Evolutionary conservation across 805 yeast species (phyloP).

Genomic region (Candida insectalens): DNA sequence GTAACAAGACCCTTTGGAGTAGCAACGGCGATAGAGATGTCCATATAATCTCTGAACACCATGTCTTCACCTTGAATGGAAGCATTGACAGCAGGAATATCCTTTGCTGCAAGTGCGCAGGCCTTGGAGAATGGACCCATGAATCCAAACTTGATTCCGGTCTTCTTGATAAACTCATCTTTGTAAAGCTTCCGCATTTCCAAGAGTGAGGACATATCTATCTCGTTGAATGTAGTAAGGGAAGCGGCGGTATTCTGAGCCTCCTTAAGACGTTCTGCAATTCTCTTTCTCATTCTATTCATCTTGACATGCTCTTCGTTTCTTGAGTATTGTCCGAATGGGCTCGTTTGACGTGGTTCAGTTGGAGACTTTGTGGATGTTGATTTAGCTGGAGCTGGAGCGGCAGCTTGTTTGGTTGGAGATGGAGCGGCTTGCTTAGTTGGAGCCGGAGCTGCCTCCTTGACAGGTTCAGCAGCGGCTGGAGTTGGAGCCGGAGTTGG

Average conservation of each 20-base stretch:
- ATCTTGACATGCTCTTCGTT: slow-evolving; percentile 87
- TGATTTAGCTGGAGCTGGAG: slow-evolving; percentile 19
- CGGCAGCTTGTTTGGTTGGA: slow-evolving; percentile 19
- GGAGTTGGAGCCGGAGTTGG: slow-evolving; percentile 23
- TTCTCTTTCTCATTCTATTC: slow-evolving; percentile 99
- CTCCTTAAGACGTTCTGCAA: slow-evolving; percentile 98
- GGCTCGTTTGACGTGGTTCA: slow-evolving; percentile 11
- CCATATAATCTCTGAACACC: slow-evolving; percentile 93
- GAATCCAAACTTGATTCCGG: slow-evolving; percentile 93
- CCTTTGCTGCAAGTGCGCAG: slow-evolving; percentile 83
- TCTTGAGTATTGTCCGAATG: slow-evolving; percentile 58
- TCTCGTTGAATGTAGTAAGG: slow-evolving; percentile 95
- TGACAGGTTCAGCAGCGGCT: slow-evolving; percentile 10
- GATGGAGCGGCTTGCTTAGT: slow-evolving; percentile 14
- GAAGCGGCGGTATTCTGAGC: slow-evolving; percentile 99
- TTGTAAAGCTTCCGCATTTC: slow-evolving; percentile 94
- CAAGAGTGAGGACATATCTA: slow-evolving; percentile 86
- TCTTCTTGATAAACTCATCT: slow-evolving; percentile 90
- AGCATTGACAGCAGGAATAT: slow-evolving; percentile 91
- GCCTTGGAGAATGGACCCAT: slow-evolving; percentile 99
- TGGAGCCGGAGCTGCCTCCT: slow-evolving; percentile 16
- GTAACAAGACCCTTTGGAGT: slow-evolving; percentile 99
- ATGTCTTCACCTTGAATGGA: slow-evolving; percentile 86
- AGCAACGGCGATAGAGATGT: slow-evolving; percentile 94
- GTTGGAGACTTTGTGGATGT: slow-evolving; percentile 19